Conservation (phyloP, 2,329 filamentous ascomycete species). For the Aspergillus proliferans region DNA sequence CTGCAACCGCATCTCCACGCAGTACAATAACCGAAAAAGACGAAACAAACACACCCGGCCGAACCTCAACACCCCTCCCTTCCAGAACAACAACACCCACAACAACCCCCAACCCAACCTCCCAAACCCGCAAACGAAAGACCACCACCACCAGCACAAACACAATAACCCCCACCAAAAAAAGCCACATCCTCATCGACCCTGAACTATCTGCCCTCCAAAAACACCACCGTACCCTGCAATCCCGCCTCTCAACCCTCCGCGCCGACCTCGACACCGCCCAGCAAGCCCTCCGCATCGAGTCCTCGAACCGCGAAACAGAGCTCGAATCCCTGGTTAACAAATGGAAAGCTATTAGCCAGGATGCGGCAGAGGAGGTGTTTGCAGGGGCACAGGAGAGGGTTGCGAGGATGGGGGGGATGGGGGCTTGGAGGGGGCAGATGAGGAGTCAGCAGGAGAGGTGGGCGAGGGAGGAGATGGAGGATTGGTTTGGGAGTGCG, state of each 20-base stretch:
- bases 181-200: conserved; percentile 14
- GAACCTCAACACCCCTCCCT: not conserved
- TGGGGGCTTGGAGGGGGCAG: conserved; percentile 50
- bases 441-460: conserved; percentile 42
- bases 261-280: conserved; percentile 44
- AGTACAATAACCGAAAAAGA: not conserved
- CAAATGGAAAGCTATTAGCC: conserved; percentile 57
- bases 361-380: conserved; percentile 61
- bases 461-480: conserved; percentile 29
- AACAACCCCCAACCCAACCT: conserved; percentile 1
- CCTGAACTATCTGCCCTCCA: conserved; percentile 26
- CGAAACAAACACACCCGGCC: not conserved
- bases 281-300: conserved; percentile 50
- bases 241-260: conserved; percentile 25
- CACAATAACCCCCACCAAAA: conserved; percentile 5
- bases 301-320: conserved; percentile 40
- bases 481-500: conserved; percentile 31
- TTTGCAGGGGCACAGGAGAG: conserved; percentile 56
- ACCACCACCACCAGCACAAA: conserved; percentile 2
- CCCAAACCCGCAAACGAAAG: conserved; percentile 5
- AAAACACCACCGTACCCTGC: conserved; percentile 30
- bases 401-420: conserved; percentile 58
- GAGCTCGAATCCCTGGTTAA: conserved; percentile 52
- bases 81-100: not conserved
- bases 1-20: not conserved